Evolutionary conservation across 441 rosid species (phyloP).

Genomic region (Aquilaria agallochum): DNA sequence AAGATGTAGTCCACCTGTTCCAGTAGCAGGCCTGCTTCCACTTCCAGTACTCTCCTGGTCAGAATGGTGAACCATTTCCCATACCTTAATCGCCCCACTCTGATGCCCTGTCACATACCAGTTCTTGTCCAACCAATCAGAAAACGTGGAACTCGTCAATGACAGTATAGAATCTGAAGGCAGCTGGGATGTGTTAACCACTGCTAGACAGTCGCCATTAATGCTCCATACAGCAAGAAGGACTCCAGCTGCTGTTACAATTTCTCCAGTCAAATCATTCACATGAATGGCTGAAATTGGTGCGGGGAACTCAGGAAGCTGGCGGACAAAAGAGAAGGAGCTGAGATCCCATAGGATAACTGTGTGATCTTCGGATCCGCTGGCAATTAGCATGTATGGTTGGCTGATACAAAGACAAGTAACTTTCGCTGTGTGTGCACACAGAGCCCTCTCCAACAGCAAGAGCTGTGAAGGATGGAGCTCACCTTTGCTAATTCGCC

Average conservation of each 20-base stretch:
- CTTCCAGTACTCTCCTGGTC: conserved; percentile 41
- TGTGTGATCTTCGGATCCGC: conserved; percentile 96
- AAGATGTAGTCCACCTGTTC: conserved; percentile 56
- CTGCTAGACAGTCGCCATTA: conserved; percentile 98
- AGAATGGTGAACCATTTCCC: conserved; percentile 91
- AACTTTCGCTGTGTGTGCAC: conserved; percentile 81
- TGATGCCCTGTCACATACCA: conserved; percentile 99
- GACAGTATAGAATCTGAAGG: conserved; percentile 97
- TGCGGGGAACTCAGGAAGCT: conserved; percentile 85
- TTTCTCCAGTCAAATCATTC: conserved; percentile 94
- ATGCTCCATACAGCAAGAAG: conserved; percentile 98
- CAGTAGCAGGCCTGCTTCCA: conserved; percentile 41
- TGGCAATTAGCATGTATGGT: conserved; percentile 94
- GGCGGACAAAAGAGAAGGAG: conserved; percentile 80
- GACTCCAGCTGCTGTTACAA: conserved; percentile 95
- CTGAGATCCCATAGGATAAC: conserved; percentile 98
- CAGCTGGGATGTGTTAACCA: conserved; percentile 88
- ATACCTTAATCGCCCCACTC: conserved; percentile 96
- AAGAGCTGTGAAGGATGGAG: conserved; percentile 55
- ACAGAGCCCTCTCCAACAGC: conserved; percentile 76
- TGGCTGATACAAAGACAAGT: conserved; percentile 95
- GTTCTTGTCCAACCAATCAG: conserved; percentile 93
- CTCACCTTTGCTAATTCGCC: conserved; percentile 80
- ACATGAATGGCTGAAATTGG: conserved; percentile 87
- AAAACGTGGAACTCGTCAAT: conserved; percentile 75